phyloP scores from a whole-genome alignment of 2,329 filamentous ascomycete genomes.

The Epichloe bromicola region DNA sequence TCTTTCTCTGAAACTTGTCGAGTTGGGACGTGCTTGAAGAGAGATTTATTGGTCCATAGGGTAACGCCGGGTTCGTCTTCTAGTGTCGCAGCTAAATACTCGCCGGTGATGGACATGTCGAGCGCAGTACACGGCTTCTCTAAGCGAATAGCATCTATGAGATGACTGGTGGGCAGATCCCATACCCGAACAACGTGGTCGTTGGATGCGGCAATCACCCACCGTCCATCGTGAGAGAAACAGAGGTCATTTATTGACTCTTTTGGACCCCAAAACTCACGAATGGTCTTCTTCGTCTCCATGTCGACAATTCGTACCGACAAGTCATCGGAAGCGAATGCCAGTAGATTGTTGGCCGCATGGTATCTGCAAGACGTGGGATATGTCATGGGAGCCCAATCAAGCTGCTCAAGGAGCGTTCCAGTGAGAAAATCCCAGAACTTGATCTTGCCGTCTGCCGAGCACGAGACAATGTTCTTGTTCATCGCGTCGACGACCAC shows the following conservation, averaged over 20 bases:
- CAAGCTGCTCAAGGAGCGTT: constrained; percentile 63
- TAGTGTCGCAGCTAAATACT: constrained; percentile 85
- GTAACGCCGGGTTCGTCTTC: constrained; percentile 76
- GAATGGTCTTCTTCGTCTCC: constrained; percentile 77
- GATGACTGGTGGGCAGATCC: constrained; percentile 89
- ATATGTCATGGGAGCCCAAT: constrained; percentile 64
- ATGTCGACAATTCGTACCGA: constrained; percentile 83
- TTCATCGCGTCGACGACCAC: constrained; percentile 84
- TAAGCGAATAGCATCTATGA: constrained; percentile 83
- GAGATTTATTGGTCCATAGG: constrained; percentile 86
- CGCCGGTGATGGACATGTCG: constrained; percentile 78
- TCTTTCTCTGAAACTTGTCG: constrained; percentile 70
- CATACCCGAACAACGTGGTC: constrained; percentile 75
- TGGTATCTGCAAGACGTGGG: constrained; percentile 73
- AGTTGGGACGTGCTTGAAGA: constrained; percentile 82
- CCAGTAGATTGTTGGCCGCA: constrained; percentile 69
- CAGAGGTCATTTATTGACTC: constrained; percentile 65
- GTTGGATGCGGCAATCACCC: constrained; percentile 79
- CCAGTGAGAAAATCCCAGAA: constrained; percentile 96
- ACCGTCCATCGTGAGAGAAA: constrained; percentile 87
- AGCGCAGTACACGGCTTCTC: constrained; percentile 69
- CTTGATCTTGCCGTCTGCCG: constrained; percentile 83
- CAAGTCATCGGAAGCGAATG: constrained; percentile 77
- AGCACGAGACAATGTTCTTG: constrained; percentile 71
- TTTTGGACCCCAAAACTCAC: constrained; percentile 79